Conservation (phyloP, 352 stramenopile species). For the Pythium phragmitis region DNA sequence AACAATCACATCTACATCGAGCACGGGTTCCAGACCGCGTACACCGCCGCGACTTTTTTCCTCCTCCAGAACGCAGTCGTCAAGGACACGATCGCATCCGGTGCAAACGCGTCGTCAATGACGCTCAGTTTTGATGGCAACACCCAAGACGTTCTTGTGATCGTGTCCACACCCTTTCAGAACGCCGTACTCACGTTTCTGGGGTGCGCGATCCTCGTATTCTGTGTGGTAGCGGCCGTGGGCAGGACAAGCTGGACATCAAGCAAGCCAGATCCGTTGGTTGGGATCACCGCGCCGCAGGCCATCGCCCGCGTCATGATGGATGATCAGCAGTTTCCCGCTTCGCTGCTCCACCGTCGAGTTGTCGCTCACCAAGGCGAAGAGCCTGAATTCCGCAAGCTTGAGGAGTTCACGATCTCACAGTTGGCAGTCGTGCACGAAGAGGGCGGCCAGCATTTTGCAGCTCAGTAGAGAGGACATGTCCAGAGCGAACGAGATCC, state of each 20-base stretch:
- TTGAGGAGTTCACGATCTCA: no score
- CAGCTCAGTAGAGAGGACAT: no score
- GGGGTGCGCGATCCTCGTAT: neutral
- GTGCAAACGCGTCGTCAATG: neutral
- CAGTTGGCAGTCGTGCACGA: no score
- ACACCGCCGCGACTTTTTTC: constrained; percentile 5
- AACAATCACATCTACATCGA: constrained; percentile 9
- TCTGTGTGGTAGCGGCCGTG: neutral
- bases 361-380: neutral
- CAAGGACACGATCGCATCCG: neutral
- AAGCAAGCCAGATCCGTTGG: neutral
- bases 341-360: constrained; percentile 1
- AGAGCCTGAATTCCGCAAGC: no score
- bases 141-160: neutral
- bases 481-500: no score
- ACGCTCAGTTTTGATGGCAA: constrained; percentile 2
- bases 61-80: neutral
- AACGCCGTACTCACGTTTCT: constrained; percentile 1
- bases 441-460: no score
- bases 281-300: neutral
- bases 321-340: neutral
- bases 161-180: neutral
- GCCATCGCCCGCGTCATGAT: constrained; percentile 11
- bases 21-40: constrained; percentile 3
- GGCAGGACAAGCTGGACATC: neutral